A percentile compares a stretch with the other conserved stretches of the same genome.
phyloP scores from a whole-genome alignment of 2,329 filamentous ascomycete species.

The Fusarium longipes region DNA sequence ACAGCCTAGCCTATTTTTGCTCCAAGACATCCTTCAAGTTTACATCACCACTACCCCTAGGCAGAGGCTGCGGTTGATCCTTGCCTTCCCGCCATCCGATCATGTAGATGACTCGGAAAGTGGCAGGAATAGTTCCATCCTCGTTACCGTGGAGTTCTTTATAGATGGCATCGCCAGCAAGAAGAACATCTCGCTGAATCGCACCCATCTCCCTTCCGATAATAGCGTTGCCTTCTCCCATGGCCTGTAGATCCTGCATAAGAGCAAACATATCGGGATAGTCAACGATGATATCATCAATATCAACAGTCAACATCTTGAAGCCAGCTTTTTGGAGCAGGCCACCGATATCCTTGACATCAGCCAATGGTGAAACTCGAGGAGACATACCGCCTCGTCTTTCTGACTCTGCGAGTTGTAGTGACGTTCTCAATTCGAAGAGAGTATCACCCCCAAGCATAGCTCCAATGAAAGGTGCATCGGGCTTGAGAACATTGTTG shows the following conservation, averaged over 20 bases:
- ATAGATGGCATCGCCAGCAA: constrained; percentile 92
- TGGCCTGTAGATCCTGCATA: constrained; percentile 93
- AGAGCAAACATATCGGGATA: constrained; percentile 90
- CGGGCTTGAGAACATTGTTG: constrained; percentile 87
- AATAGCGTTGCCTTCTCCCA: constrained; percentile 95
- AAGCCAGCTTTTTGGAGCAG: constrained; percentile 89
- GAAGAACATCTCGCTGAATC: constrained; percentile 82
- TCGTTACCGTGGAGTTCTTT: constrained; percentile 85
- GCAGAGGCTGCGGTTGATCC: constrained; percentile 81
- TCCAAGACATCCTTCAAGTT: constrained; percentile 86
- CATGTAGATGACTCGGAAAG: constrained; percentile 97
- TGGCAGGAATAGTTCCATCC: constrained; percentile 83
- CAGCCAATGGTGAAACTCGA: constrained; percentile 89
- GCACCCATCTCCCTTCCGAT: constrained; percentile 83
- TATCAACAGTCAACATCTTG: constrained; percentile 94
- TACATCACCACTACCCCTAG: constrained; percentile 85
- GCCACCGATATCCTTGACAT: constrained; percentile 91
- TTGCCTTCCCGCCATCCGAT: constrained; percentile 95
- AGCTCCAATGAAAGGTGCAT: constrained; percentile 90
- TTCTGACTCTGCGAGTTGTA: constrained; percentile 93
- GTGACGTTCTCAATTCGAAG: constrained; percentile 90
- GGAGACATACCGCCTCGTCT: constrained; percentile 90
- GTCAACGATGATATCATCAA: constrained; percentile 96
- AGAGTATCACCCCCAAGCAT: constrained; percentile 97
- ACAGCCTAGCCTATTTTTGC: constrained; percentile 51